phyloP scores from a whole-genome alignment of 768 basidiomycete species.

The Kwoniella sp. region DNA sequence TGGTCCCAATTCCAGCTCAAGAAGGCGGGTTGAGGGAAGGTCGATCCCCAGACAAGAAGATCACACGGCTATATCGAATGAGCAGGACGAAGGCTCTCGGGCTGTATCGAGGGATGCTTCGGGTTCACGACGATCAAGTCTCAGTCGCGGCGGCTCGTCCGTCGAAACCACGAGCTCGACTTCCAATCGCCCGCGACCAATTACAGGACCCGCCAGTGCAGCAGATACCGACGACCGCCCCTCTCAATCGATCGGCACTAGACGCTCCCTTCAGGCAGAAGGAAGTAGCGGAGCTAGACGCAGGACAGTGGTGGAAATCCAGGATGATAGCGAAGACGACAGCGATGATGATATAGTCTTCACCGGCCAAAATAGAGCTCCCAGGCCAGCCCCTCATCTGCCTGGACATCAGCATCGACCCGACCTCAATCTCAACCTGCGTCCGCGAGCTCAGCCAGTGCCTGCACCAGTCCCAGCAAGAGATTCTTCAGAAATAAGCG shows the following conservation, averaged over 20 bases:
- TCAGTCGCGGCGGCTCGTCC: too few species aligned
- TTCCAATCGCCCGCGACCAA: too few species aligned
- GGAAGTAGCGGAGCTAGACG: conserved; percentile 3
- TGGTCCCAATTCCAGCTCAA: not conserved
- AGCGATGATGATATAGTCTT: conserved; percentile 25
- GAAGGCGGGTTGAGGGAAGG: not conserved
- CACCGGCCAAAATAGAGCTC: conserved; percentile 12
- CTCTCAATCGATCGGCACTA: not conserved
- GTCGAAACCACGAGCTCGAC: too few species aligned
- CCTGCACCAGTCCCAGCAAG: not conserved
- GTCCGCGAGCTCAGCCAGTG: not conserved
- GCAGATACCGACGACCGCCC: too few species aligned
- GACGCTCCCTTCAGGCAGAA: not conserved
- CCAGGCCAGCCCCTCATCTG: conserved; percentile 8
- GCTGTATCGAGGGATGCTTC: too few species aligned
- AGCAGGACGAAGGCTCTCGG: too few species aligned
- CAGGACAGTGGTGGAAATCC: conserved; percentile 9
- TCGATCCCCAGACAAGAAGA: too few species aligned
- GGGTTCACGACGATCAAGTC: too few species aligned
- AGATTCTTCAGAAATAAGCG: not conserved
- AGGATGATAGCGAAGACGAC: conserved; percentile 16
- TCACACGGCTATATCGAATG: too few species aligned
- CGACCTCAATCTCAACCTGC: not conserved
- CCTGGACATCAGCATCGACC: not conserved
- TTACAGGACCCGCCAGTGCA: too few species aligned